phyloP scores from a whole-genome alignment of 2,329 filamentous ascomycete genomes.

The Talaromyces verruculosus region DNA sequence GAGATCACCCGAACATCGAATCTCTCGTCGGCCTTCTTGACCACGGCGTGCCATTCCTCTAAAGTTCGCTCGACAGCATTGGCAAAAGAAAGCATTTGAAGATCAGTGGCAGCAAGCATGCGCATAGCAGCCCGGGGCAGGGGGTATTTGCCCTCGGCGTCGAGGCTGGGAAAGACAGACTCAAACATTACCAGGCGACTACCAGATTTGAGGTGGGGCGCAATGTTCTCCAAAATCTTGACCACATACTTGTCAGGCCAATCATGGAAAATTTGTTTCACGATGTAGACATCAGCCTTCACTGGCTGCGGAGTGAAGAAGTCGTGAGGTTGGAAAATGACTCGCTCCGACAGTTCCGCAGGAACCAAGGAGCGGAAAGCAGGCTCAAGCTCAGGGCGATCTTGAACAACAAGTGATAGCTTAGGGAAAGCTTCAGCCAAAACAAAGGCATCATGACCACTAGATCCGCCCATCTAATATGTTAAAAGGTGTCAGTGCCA shows the following conservation, averaged over 20 bases:
- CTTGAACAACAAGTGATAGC: constrained; percentile 19
- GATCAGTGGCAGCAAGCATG: background rate
- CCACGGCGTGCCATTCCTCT: background rate
- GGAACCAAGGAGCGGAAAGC: background rate
- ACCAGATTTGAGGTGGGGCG: constrained; percentile 11
- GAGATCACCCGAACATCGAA: background rate
- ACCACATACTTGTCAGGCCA: constrained; percentile 14
- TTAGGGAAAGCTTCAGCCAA: constrained; percentile 15
- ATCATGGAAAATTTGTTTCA: constrained; percentile 11
- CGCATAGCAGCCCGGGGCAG: background rate
- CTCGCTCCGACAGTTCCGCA: constrained; percentile 18
- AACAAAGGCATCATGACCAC: constrained; percentile 12
- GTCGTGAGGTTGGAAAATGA: constrained; percentile 28
- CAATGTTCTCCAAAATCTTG: constrained; percentile 12
- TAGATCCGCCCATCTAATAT: constrained; percentile 20
- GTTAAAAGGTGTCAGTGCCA: background rate
- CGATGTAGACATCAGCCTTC: constrained; percentile 8
- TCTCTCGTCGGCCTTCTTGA: constrained; percentile 5
- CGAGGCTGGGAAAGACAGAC: constrained; percentile 3
- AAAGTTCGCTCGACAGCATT: constrained; percentile 1
- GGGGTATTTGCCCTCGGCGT: background rate
- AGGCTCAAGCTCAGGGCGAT: background rate
- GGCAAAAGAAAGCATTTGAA: background rate
- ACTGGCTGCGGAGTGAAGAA: constrained; percentile 16
- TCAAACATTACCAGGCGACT: constrained; percentile 15